These are phyloP conservation scores for Tolypocladium nubicola DNA, from an alignment of 2,329 filamentous ascomycete genomes.

Conservation along the genomic window DNA sequence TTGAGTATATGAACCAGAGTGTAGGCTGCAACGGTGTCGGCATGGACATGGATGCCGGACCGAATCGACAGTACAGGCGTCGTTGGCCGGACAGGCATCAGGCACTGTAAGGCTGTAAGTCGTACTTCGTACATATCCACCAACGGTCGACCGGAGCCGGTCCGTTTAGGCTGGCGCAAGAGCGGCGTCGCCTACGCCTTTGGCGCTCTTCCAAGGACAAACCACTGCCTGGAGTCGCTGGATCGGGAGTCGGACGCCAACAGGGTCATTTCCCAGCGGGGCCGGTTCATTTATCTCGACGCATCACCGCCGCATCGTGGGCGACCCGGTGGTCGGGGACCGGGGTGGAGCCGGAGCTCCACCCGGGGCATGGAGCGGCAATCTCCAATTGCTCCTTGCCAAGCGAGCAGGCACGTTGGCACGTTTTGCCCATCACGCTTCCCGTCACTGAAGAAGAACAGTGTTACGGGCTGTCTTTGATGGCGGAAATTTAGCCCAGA, in stretches of 20 bases:
- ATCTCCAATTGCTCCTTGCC: background rate
- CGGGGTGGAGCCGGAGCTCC: background rate
- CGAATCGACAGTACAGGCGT: background rate
- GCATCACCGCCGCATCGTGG: background rate
- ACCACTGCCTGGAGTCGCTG: background rate
- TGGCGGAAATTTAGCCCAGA: no score
- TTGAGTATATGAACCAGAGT: background rate
- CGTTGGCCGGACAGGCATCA: no score
- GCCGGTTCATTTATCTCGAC: background rate
- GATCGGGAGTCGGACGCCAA: background rate
- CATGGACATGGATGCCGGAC: background rate
- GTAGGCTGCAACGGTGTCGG: background rate
- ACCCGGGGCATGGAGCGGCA: background rate
- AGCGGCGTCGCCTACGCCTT: background rate
- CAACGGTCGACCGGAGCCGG: no score
- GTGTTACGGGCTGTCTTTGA: no score
- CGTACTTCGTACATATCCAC: no score
- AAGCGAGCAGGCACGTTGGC: background rate
- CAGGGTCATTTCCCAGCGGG: background rate
- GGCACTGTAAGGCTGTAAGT: no score
- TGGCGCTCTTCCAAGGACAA: background rate
- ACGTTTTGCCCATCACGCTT: background rate
- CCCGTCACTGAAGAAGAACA: no score
- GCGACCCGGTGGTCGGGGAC: background rate
- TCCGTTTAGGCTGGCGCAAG: no score